Conservation (phyloP, 1,284 basidiomycete species). For the Xerocomus tenax region DNA sequence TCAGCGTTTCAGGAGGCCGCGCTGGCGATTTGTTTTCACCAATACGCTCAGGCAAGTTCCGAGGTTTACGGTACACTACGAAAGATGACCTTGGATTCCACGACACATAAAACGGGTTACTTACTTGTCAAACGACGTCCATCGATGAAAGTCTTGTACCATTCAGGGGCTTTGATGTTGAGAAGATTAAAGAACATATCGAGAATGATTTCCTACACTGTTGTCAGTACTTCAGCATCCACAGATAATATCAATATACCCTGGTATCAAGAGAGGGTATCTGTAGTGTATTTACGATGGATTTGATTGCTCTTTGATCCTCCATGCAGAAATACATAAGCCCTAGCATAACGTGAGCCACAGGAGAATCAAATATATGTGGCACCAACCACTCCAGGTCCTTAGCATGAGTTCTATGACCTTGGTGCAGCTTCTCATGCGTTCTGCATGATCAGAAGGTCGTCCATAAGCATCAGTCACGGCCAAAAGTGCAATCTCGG, state of each 20-base stretch:
- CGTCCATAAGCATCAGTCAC: constrained; percentile 89
- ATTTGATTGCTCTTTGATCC: constrained; percentile 76
- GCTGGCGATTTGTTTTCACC: constrained; percentile 34
- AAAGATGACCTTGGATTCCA: neutral
- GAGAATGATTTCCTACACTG: constrained; percentile 72
- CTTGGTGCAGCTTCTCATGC: constrained; percentile 68
- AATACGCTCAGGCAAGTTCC: constrained; percentile 34
- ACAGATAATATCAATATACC: constrained; percentile 38
- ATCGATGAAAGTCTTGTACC: constrained; percentile 85
- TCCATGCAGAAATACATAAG: constrained; percentile 92
- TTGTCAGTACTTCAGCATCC: constrained; percentile 7
- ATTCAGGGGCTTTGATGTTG: constrained; percentile 81
- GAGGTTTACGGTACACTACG: constrained; percentile 61
- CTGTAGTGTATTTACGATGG: constrained; percentile 76
- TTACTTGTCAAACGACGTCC: constrained; percentile 78
- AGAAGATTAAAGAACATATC: constrained; percentile 93
- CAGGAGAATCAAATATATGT: neutral
- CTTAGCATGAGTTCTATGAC: constrained; percentile 79
- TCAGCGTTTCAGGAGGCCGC: constrained; percentile 55
- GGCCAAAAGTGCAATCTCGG: constrained; percentile 73
- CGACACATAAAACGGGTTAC: constrained; percentile 21
- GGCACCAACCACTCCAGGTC: constrained; percentile 81
- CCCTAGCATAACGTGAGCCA: constrained; percentile 40
- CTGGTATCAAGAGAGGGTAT: constrained; percentile 83
- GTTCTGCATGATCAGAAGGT: constrained; percentile 65